Percentiles rank a stretch among this genome's conserved stretches.
These are phyloP conservation scores for Davidsoniella australis DNA, from an alignment of 2,329 filamentous ascomycete species.

Conservation along the genomic window DNA sequence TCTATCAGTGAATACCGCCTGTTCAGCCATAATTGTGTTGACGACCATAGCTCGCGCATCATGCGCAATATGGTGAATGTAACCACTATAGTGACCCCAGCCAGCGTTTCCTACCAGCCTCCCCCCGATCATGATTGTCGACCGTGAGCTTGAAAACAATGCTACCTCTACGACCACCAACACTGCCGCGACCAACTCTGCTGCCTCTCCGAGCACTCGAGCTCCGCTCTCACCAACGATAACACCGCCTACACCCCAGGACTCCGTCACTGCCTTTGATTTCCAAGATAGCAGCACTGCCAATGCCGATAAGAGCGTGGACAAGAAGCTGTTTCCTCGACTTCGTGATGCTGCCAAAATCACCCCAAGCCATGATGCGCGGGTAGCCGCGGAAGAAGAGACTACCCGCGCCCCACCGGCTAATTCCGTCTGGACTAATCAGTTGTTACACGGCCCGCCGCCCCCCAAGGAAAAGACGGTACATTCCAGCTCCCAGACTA, in stretches of 20 bases:
- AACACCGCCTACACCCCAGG: slow-evolving; percentile 10
- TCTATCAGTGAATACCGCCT: not conserved
- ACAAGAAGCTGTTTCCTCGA: not conserved
- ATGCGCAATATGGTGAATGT: slow-evolving; percentile 6
- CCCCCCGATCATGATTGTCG: slow-evolving; percentile 6
- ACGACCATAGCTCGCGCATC: not conserved
- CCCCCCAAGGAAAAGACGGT: not conserved
- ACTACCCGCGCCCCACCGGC: not conserved
- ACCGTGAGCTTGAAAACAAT: not conserved
- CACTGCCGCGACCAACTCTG: not conserved
- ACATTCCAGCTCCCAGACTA: not conserved
- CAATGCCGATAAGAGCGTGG: not conserved
- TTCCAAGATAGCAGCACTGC: too few species aligned
- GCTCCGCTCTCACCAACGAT: slow-evolving; percentile 6
- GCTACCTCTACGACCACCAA: not conserved
- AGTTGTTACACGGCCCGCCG: not conserved
- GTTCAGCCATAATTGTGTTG: not conserved
- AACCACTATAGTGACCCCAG: slow-evolving; percentile 1
- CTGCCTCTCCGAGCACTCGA: not conserved
- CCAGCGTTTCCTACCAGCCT: not conserved
- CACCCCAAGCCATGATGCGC: not conserved
- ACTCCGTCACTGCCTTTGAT: not conserved
- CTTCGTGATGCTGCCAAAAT: not conserved
- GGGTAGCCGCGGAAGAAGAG: too few species aligned
- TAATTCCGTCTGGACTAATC: not conserved